Conservation (phyloP, 2,329 filamentous ascomycete genomes). For the Xylaria digitata region DNA sequence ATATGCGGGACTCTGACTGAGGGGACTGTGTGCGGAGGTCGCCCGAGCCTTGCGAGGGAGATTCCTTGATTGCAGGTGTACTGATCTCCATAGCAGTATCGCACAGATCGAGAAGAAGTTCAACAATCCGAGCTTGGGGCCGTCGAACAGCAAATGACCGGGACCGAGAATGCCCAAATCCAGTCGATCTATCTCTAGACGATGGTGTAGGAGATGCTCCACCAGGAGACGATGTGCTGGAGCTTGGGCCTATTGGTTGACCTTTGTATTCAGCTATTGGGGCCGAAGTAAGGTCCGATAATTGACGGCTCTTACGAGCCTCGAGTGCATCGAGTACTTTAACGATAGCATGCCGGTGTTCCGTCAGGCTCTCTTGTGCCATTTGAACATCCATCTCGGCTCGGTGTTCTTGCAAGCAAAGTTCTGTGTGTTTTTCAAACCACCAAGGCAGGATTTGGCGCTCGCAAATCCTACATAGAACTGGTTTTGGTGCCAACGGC, state of each 20-base stretch:
- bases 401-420: slow-evolving; percentile 94
- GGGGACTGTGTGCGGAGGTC: slow-evolving; percentile 94
- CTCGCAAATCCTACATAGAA: slow-evolving; percentile 96
- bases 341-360: slow-evolving; percentile 94
- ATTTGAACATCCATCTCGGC: slow-evolving; percentile 99
- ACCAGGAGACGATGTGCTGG: slow-evolving; percentile 77
- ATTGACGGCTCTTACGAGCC: slow-evolving; percentile 74
- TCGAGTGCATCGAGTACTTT: slow-evolving; percentile 94
- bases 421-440: slow-evolving; percentile 99
- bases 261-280: slow-evolving; percentile 87
- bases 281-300: slow-evolving; percentile 62
- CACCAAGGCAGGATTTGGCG: slow-evolving; percentile 98
- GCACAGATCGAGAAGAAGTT: slow-evolving; percentile 92
- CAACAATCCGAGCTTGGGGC: slow-evolving; percentile 91
- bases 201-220: slow-evolving; percentile 77
- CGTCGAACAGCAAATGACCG: slow-evolving; percentile 92
- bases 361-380: slow-evolving; percentile 88
- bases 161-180: slow-evolving; percentile 81
- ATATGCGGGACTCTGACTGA: slow-evolving; percentile 93
- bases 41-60: slow-evolving; percentile 71
- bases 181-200: slow-evolving; percentile 78
- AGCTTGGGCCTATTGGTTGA: slow-evolving; percentile 80
- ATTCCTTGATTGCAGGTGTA: slow-evolving; percentile 91
- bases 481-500: slow-evolving; percentile 78
- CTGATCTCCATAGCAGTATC: slow-evolving; percentile 96